Percentiles rank a stretch among this genome's conserved stretches.
These are phyloP conservation scores for Viridothelium virens DNA, from an alignment of 495 filamentous ascomycete genomes.

Conservation along the genomic window DNA sequence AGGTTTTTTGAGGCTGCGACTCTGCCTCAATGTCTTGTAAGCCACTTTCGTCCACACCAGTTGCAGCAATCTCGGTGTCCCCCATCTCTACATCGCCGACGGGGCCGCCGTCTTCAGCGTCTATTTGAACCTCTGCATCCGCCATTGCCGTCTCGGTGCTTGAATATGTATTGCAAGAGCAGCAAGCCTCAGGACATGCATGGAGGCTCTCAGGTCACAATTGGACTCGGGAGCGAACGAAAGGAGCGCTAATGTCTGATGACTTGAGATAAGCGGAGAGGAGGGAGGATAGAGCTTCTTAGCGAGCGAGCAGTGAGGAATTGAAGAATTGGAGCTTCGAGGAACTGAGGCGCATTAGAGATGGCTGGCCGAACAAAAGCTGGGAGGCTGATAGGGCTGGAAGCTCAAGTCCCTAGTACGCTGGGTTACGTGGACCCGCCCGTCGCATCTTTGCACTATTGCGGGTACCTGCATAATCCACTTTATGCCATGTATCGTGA, in stretches of 20 bases:
- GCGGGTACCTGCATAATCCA: conserved; percentile 12
- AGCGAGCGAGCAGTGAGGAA: background rate
- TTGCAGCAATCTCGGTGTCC: conserved; percentile 11
- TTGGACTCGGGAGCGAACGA: background rate
- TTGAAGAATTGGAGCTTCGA: background rate
- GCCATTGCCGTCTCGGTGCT: conserved; percentile 10
- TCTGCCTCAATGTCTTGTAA: conserved; percentile 24
- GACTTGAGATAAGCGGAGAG: background rate
- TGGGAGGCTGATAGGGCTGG: background rate
- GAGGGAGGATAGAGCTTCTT: background rate
- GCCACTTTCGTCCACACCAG: conserved; percentile 12
- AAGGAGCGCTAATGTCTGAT: background rate
- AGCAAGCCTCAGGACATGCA: no score
- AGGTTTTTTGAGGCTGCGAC: conserved; percentile 19
- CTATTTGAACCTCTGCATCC: conserved; percentile 19
- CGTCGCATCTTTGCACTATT: background rate
- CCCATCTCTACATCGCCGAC: conserved; percentile 56
- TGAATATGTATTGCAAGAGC: no score
- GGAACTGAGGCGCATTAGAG: background rate
- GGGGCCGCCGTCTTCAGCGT: conserved; percentile 62
- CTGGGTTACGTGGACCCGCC: no score
- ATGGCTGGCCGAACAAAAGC: background rate
- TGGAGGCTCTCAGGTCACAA: no score
- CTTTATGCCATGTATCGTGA: background rate
- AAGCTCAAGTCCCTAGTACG: background rate